phyloP scores from a whole-genome alignment of 2,329 filamentous ascomycete species.

The Diaporthe sp. region DNA sequence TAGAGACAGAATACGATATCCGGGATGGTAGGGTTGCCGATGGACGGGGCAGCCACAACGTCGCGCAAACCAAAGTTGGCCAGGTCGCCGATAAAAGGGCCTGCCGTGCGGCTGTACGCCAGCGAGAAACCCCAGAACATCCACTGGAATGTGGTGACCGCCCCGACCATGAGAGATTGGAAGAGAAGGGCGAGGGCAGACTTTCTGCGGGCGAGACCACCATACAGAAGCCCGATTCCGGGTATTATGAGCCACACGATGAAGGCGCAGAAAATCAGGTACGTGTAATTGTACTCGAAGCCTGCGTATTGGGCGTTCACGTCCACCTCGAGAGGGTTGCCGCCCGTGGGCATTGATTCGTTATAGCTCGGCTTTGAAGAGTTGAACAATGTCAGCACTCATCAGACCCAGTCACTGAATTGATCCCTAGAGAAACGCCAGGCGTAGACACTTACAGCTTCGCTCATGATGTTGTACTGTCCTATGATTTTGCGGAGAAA shows the following conservation, averaged over 20 bases:
- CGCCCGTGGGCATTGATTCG: conserved; percentile 39
- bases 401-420: no score
- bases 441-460: conserved; percentile 16
- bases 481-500: neutral
- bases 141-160: conserved; percentile 64
- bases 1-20: conserved; percentile 76
- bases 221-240: conserved; percentile 73
- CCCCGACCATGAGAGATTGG: conserved; percentile 68
- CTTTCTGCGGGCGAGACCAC: conserved; percentile 71
- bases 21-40: conserved; percentile 65
- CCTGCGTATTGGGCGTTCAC: conserved; percentile 65
- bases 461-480: conserved; percentile 24
- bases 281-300: conserved; percentile 70
- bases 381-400: neutral
- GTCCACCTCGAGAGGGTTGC: conserved; percentile 40
- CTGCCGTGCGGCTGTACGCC: conserved; percentile 68
- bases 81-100: conserved; percentile 71
- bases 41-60: conserved; percentile 69
- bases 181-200: conserved; percentile 71
- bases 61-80: conserved; percentile 70
- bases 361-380: conserved; percentile 36
- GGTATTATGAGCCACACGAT: conserved; percentile 76
- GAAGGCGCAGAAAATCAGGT: conserved; percentile 67
- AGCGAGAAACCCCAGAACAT: conserved; percentile 75
- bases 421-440: neutral